Evolutionary conservation across 495 filamentous ascomycete species (phyloP).

Genomic region (Aspergillus sclerotioniger): DNA sequence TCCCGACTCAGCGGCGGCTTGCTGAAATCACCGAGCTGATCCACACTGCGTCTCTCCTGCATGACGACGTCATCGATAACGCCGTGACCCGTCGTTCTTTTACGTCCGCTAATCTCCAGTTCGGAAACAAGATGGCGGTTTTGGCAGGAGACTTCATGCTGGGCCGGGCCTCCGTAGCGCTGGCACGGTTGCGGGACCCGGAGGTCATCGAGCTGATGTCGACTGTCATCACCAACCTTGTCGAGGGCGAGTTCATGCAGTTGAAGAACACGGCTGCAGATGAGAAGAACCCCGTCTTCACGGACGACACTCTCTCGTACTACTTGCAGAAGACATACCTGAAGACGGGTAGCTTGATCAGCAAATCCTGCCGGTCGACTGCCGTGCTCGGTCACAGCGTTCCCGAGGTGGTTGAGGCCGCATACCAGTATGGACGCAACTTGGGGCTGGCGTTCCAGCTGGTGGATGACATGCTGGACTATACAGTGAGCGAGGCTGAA

Average conservation of each 20-base stretch:
- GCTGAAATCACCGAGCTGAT: conserved; percentile 97
- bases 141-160: conserved; percentile 93
- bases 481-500: conserved; percentile 78
- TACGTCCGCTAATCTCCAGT: conserved; percentile 86
- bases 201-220: conserved; percentile 93
- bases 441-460: conserved; percentile 93
- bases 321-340: conserved; percentile 99
- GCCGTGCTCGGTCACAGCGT: conserved; percentile 80
- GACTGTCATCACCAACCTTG: conserved; percentile 94
- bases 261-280: conserved; percentile 91
- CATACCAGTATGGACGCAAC: conserved; percentile 89
- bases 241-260: conserved; percentile 99
- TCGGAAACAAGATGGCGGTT: conserved; percentile 99
- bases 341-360: conserved; percentile 93
- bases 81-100: conserved; percentile 76
- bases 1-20: conserved; percentile 87
- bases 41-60: conserved; percentile 91
- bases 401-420: conserved; percentile 78
- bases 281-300: conserved; percentile 76
- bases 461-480: conserved; percentile 98
- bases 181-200: conserved; percentile 84
- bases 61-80: conserved; percentile 97
- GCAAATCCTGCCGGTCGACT: conserved; percentile 88
- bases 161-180: conserved; percentile 86
- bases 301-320: conserved; percentile 82